phyloP scores from a whole-genome alignment of 352 stramenopile genomes.

The Pythium dissotocum region DNA sequence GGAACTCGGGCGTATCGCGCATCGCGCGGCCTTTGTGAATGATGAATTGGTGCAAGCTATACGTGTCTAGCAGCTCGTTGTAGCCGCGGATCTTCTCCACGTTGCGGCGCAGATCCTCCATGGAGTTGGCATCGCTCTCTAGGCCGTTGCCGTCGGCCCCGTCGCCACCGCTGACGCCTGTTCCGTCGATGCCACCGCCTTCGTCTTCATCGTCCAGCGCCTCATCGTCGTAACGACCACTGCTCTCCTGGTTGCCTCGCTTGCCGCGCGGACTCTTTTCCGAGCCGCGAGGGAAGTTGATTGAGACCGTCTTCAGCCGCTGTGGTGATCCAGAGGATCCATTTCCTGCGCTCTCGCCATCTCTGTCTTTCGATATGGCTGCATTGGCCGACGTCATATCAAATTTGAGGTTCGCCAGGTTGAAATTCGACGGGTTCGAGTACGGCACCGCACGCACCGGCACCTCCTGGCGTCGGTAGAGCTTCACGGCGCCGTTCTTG shows the following conservation, averaged over 20 bases:
- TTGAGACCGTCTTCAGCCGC: conserved; percentile 25
- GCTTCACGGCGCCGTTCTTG: conserved; percentile 45
- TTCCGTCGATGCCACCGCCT: not conserved
- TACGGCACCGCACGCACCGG: conserved; percentile 46
- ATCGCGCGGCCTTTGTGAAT: conserved; percentile 85
- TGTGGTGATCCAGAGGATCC: not conserved
- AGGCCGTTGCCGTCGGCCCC: not conserved
- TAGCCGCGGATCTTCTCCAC: conserved; percentile 82
- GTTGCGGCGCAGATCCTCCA: conserved; percentile 70
- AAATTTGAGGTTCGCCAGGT: conserved; percentile 78
- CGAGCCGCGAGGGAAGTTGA: conserved; percentile 13
- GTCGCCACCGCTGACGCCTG: not conserved
- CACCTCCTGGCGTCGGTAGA: conserved; percentile 65
- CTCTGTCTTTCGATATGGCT: conserved; percentile 4
- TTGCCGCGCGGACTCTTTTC: conserved; percentile 3
- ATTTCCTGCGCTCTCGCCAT: not conserved
- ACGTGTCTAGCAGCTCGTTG: conserved; percentile 77
- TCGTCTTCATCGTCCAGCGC: conserved; percentile 1
- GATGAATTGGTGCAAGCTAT: conserved; percentile 88
- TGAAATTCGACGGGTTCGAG: conserved; percentile 69
- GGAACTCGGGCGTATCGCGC: conserved; percentile 85
- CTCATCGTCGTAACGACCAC: not conserved
- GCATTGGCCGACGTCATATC: conserved; percentile 38
- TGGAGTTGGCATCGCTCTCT: conserved; percentile 34
- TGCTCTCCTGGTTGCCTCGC: not conserved